Conservation (phyloP, 176 grass and related monocot genomes). For the Saccharum spontaneum region DNA sequence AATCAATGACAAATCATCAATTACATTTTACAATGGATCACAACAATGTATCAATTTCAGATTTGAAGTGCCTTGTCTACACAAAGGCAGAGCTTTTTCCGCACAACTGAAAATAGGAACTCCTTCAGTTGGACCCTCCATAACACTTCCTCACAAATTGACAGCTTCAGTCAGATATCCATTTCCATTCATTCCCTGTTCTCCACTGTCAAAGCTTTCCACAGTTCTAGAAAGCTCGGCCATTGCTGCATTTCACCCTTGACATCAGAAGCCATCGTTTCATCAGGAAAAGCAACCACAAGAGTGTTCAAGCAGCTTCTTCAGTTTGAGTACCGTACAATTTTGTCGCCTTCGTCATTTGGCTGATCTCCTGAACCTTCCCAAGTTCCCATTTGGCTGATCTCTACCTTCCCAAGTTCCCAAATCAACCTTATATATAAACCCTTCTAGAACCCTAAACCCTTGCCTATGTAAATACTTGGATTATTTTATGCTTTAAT, state of each 20-base stretch:
- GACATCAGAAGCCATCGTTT: neutral
- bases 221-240: neutral
- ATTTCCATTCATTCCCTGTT: neutral
- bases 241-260: constrained; percentile 14
- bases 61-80: neutral
- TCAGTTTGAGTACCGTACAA: neutral
- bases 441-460: constrained; percentile 53
- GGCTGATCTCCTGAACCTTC: too few relatives aligned
- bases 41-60: neutral
- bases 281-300: neutral
- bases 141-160: neutral
- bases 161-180: neutral
- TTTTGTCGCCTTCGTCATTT: neutral
- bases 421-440: constrained; percentile 29
- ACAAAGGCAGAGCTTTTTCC: neutral
- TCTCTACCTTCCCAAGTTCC: constrained; percentile 22
- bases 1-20: neutral
- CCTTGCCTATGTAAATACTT: constrained; percentile 41
- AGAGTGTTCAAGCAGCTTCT: too few relatives aligned
- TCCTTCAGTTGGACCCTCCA: neutral
- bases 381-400: constrained; percentile 31
- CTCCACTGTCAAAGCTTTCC: too few relatives aligned
- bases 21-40: neutral
- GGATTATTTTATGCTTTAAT: neutral
- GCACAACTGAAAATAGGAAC: neutral